These are phyloP conservation scores for Periconia digitata DNA, from an alignment of 2,329 filamentous ascomycete species.

Conservation along the genomic window DNA sequence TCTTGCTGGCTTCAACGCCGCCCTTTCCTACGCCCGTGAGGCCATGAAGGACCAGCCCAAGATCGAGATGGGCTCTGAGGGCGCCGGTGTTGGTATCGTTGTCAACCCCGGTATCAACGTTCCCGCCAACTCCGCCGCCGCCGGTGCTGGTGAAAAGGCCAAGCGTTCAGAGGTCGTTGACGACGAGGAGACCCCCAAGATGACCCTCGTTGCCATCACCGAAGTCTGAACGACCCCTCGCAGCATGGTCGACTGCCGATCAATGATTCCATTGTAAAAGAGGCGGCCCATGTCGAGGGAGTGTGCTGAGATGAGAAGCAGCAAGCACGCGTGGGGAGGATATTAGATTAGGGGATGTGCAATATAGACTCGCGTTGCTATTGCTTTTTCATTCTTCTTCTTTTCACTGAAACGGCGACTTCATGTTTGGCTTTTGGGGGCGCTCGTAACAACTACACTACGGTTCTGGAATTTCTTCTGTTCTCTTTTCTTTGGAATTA, in stretches of 20 bases:
- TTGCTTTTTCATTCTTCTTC: not conserved
- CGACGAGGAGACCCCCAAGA: constrained; percentile 39
- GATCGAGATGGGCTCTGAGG: constrained; percentile 52
- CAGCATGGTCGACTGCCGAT: constrained; percentile 1
- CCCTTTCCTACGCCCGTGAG: constrained; percentile 51
- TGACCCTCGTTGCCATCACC: constrained; percentile 44
- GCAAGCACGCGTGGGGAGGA: not conserved
- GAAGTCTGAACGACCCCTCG: constrained; percentile 28
- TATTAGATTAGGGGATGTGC: not conserved
- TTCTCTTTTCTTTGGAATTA: no score
- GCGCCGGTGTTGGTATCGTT: constrained; percentile 45
- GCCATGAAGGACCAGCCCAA: constrained; percentile 52
- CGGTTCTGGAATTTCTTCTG: no score
- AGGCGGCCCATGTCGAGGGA: constrained; percentile 1
- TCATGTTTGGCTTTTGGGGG: no score
- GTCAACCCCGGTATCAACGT: constrained; percentile 44
- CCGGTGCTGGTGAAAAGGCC: constrained; percentile 22
- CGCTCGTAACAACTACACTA: no score
- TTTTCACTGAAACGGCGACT: not conserved
- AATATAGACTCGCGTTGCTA: not conserved
- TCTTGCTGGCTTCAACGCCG: constrained; percentile 51
- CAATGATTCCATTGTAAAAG: constrained; percentile 9
- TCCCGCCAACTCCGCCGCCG: constrained; percentile 40
- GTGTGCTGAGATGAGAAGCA: not conserved
- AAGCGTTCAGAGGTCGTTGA: constrained; percentile 35